Evolutionary conservation across 2,329 filamentous ascomycete genomes (phyloP).

Genomic region (Ascochyta clinopodiicola): DNA sequence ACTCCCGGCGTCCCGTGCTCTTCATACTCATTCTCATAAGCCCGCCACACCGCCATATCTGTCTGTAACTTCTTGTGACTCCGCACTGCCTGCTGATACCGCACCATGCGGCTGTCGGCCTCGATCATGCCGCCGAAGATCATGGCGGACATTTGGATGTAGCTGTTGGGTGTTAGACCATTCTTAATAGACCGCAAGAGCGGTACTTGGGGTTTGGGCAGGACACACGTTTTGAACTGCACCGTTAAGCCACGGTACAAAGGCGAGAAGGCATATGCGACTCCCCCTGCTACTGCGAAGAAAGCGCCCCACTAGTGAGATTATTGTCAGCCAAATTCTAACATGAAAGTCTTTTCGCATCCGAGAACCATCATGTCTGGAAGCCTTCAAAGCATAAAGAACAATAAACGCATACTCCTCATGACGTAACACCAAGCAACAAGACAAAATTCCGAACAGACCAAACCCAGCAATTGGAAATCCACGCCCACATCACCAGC

Average conservation of each 20-base stretch:
- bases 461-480: too few species aligned
- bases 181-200: background rate
- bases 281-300: constrained; percentile 65
- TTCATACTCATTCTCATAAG: constrained; percentile 67
- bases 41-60: constrained; percentile 72
- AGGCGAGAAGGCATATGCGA: constrained; percentile 71
- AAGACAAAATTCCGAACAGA: too few species aligned
- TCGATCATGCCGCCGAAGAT: constrained; percentile 79
- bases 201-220: too few species aligned
- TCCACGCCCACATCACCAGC: too few species aligned
- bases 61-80: constrained; percentile 68
- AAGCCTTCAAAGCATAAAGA: too few species aligned
- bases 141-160: constrained; percentile 86
- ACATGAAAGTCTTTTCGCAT: too few species aligned
- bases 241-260: constrained; percentile 66
- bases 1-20: constrained; percentile 49
- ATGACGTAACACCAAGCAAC: background rate
- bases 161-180: constrained; percentile 56
- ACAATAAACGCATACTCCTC: background rate
- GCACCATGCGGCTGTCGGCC: constrained; percentile 71
- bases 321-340: background rate
- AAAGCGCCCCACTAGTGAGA: constrained; percentile 68
- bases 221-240: constrained; percentile 45
- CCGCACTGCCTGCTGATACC: constrained; percentile 70
- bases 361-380: too few species aligned